phyloP scores from a whole-genome alignment of 2,329 filamentous ascomycete genomes.

The Sarocladiaceae sp. region DNA sequence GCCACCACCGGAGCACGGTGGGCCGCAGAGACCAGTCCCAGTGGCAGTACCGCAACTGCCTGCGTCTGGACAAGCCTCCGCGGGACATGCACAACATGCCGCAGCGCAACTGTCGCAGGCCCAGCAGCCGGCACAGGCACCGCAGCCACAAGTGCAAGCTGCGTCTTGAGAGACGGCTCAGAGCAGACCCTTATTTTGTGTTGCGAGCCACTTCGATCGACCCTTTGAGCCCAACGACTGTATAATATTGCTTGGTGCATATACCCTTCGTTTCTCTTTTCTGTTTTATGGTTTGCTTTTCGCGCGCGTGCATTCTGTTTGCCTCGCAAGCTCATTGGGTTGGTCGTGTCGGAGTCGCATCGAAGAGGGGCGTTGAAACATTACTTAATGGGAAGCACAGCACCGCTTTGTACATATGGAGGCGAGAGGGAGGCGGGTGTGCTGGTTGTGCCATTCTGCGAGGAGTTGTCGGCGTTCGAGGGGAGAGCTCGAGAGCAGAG shows the following conservation, averaged over 20 bases:
- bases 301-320: not conserved
- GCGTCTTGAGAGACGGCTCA: no score
- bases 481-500: constrained; percentile 17
- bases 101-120: constrained; percentile 14
- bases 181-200: not conserved
- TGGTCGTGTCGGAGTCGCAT: not conserved
- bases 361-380: not conserved
- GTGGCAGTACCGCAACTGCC: constrained; percentile 5
- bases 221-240: constrained; percentile 6
- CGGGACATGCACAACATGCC: constrained; percentile 14
- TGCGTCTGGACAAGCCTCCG: not conserved
- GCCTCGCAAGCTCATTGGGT: not conserved
- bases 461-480: constrained; percentile 26
- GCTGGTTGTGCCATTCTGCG: constrained; percentile 23
- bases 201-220: not conserved
- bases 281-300: constrained; percentile 10
- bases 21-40: constrained; percentile 1
- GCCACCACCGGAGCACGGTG: constrained; percentile 12
- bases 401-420: constrained; percentile 10
- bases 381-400: constrained; percentile 6
- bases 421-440: constrained; percentile 11
- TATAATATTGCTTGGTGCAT: constrained; percentile 17
- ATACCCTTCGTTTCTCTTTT: constrained; percentile 13
- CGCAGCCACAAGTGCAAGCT: constrained; percentile 8
- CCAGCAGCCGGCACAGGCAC: constrained; percentile 21